Conservation (phyloP, 257 asterid genomes). For the Linaria vulgaris region DNA sequence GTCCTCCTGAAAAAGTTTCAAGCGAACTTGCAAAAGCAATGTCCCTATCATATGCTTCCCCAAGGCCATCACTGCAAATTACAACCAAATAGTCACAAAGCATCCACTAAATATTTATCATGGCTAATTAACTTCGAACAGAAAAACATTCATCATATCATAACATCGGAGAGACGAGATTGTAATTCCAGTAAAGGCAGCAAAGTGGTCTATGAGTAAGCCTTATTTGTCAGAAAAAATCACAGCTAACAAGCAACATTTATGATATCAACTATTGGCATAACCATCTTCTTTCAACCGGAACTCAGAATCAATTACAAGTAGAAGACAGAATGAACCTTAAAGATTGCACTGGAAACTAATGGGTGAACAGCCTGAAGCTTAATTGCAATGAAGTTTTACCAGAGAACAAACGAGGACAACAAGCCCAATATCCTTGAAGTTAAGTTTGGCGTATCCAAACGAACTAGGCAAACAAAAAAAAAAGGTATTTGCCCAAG, state of each 20-base stretch:
- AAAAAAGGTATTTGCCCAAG: neutral
- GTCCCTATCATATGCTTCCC: conserved; percentile 89
- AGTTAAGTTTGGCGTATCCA: conserved; percentile 3
- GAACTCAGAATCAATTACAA: neutral
- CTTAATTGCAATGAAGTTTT: conserved; percentile 10
- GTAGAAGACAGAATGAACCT: conserved; percentile 1
- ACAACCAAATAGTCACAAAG: conserved; percentile 29
- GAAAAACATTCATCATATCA: conserved; percentile 8
- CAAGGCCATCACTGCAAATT: conserved; percentile 88
- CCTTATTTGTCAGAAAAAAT: neutral
- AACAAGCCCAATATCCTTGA: conserved; percentile 2
- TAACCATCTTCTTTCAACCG: neutral
- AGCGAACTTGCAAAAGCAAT: conserved; percentile 85
- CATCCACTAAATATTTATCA: conserved; percentile 14
- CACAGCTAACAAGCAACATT: conserved; percentile 10
- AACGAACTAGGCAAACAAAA: neutral
- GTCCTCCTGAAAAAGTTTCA: conserved; percentile 87
- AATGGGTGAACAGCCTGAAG: neutral
- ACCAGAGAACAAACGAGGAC: conserved; percentile 13
- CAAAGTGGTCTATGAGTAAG: conserved; percentile 1
- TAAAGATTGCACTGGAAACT: neutral
- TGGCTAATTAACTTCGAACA: neutral
- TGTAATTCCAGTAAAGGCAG: neutral
- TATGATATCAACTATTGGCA: conserved; percentile 7
- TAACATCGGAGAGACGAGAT: neutral